These are phyloP conservation scores for Pythium folliculosum DNA, from an alignment of 352 stramenopile genomes.

Conservation along the genomic window DNA sequence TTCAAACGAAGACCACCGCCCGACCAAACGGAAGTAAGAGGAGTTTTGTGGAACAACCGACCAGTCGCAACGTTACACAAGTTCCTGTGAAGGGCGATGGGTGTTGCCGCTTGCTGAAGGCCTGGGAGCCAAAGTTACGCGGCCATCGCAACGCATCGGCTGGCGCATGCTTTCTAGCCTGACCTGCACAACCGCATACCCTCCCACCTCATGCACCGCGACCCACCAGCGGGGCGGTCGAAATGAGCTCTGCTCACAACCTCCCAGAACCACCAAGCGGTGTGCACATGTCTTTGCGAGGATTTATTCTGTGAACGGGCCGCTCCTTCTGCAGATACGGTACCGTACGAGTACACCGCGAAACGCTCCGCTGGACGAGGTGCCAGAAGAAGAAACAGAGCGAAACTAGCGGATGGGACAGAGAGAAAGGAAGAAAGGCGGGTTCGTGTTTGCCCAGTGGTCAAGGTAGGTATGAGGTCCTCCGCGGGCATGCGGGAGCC, in stretches of 20 bases:
- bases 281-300: constrained; percentile 4
- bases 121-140: neutral
- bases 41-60: constrained; percentile 17
- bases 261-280: neutral
- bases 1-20: neutral
- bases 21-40: constrained; percentile 10
- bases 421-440: neutral
- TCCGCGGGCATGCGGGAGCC: too few species aligned
- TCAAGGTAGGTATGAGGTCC: neutral
- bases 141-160: constrained; percentile 16
- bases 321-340: constrained; percentile 1
- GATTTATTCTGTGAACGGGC: too few species aligned
- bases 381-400: neutral
- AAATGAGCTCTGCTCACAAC: neutral
- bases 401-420: constrained; percentile 6
- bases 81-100: neutral
- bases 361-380: constrained; percentile 1
- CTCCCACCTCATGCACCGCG: neutral
- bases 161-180: constrained; percentile 18
- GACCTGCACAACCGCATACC: constrained; percentile 19
- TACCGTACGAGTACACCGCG: neutral
- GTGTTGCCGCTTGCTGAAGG: too few species aligned
- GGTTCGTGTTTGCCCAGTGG: neutral
- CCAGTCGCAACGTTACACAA: constrained; percentile 8
- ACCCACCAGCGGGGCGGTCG: too few species aligned